phyloP scores from a whole-genome alignment of 352 stramenopile genomes.

The Pythium chondricola region DNA sequence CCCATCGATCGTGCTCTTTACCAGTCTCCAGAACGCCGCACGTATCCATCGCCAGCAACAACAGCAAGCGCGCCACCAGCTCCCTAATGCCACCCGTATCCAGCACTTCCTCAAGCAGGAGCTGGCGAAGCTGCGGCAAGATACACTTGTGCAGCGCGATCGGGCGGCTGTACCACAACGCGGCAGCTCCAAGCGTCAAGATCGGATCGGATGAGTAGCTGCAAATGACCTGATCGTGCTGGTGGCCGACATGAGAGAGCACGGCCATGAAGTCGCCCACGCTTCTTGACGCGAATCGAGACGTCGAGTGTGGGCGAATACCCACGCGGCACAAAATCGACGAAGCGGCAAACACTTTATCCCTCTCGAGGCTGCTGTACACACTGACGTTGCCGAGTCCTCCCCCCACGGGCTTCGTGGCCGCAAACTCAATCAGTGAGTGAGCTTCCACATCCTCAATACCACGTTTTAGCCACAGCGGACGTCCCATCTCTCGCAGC shows the following conservation, averaged over 20 bases:
- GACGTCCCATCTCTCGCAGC: constrained; percentile 3
- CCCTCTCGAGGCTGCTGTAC: constrained; percentile 4
- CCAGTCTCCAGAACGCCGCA: background rate
- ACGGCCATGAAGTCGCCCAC: constrained; percentile 27
- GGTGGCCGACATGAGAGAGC: constrained; percentile 15
- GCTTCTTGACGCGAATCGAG: constrained; percentile 10
- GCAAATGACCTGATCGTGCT: constrained; percentile 9
- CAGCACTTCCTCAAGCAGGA: constrained; percentile 1
- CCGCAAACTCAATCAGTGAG: constrained; percentile 1
- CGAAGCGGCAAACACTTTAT: constrained; percentile 15
- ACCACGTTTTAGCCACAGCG: background rate
- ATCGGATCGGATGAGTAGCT: constrained; percentile 23
- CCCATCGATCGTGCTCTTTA: background rate
- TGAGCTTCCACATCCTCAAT: background rate
- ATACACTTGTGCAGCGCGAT: constrained; percentile 1
- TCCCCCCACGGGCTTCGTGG: background rate
- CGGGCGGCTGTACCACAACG: constrained; percentile 20
- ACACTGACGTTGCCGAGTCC: constrained; percentile 5
- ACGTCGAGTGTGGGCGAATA: constrained; percentile 17
- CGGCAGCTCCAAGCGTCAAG: constrained; percentile 20
- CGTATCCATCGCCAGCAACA: constrained; percentile 11
- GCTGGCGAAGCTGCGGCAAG: background rate
- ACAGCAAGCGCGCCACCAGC: constrained; percentile 5
- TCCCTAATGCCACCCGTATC: background rate
- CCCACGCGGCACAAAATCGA: constrained; percentile 25